phyloP scores from a whole-genome alignment of 2,329 filamentous ascomycete species.

The Ophiostoma tasmaniense region DNA sequence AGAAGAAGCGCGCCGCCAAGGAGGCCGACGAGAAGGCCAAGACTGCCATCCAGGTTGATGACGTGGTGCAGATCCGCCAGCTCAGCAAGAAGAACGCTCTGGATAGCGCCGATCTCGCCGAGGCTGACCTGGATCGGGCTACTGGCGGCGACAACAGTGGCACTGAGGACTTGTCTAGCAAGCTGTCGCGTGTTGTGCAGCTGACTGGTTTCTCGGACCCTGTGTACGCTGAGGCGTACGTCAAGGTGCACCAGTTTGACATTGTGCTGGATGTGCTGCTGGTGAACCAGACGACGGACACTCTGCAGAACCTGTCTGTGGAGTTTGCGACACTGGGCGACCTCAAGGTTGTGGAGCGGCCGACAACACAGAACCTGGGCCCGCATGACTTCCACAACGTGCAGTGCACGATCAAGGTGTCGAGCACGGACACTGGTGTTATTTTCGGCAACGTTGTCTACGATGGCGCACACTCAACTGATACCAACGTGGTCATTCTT shows the following conservation, averaged over 20 bases:
- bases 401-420: slow-evolving; percentile 97
- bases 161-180: slow-evolving; percentile 81
- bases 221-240: slow-evolving; percentile 97
- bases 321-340: slow-evolving; percentile 98
- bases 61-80: slow-evolving; percentile 87
- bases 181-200: slow-evolving; percentile 92
- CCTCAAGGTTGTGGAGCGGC: slow-evolving; percentile 93
- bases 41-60: slow-evolving; percentile 88
- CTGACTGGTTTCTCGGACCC: slow-evolving; percentile 96
- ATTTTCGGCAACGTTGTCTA: slow-evolving; percentile 99
- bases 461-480: slow-evolving; percentile 82
- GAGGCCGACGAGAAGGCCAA: slow-evolving; percentile 89
- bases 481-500: slow-evolving; percentile 93
- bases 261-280: slow-evolving; percentile 93
- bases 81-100: slow-evolving; percentile 81
- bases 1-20: slow-evolving; percentile 95
- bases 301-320: slow-evolving; percentile 90
- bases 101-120: slow-evolving; percentile 77
- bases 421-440: slow-evolving; percentile 84
- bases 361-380: slow-evolving; percentile 89
- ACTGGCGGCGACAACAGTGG: slow-evolving; percentile 75
- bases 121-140: slow-evolving; percentile 84
- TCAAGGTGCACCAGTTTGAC: slow-evolving; percentile 97
- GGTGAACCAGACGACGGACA: slow-evolving; percentile 95
- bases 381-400: slow-evolving; percentile 97